Evolutionary conservation across 768 basidiomycete genomes (phyloP), one percentile per base, ranked within the genome.

Genomic region (Tricholomella constricta): DNA sequence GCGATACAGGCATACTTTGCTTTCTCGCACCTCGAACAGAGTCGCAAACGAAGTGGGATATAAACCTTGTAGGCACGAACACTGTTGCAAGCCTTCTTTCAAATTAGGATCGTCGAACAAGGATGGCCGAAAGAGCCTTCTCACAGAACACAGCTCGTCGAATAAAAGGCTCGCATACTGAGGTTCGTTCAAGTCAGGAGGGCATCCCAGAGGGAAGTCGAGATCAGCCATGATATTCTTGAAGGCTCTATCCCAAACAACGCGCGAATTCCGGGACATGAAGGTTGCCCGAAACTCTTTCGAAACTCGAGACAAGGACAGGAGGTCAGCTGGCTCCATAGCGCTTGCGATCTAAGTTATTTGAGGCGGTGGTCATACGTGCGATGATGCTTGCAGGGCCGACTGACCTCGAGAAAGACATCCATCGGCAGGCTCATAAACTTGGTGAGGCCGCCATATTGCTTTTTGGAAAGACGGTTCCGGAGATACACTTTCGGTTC

Each of bases 151-250:
- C 6, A 32, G 17, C 17, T 34, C 40, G 8, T 51, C 49, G 25
- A 51, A 51, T 5, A 51, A 2, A 11, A 51, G 49, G n/a, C 49
- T 51, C 3, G 49, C 38, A 51, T 51, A 51, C 23, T 51, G 38
- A 4, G 49, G 49, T 43, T 51, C 49, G 23, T 29, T 51, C 40
- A 51, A 15, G 29, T 51, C 49, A 2, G 29, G n/a, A 6, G 49
- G 49, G 17, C 49, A 51, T 12, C 40, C 38, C 1, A 42, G 19
- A 20, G 40, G 49, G 19, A 25, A 20, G 25, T 29, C 29, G n/a
- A 51, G 27, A 4, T 41, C 49, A 4, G 22, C 29, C 2, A 34
- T 20, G 20, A 47, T 47, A 7, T 29, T 45, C 20, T 35, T 38
- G 15, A 55, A 32, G 19, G 49, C 45, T 20, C 15, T 9, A 7